Conservation (phyloP, 257 asterid species). For the Rhazya stricta region DNA sequence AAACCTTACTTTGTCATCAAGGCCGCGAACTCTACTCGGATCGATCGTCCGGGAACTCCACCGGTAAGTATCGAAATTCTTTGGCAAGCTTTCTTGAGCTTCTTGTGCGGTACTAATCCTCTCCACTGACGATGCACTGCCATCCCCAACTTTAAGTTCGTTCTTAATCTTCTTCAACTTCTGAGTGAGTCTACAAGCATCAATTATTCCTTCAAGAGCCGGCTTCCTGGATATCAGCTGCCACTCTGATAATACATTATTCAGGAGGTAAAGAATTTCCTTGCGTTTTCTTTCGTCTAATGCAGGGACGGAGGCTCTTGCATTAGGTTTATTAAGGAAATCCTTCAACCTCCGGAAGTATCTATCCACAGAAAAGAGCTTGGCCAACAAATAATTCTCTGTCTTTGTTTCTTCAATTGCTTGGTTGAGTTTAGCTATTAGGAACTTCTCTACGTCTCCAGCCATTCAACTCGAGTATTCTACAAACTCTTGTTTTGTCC, state of each 20-base stretch:
- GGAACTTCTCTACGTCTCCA: conserved; percentile 20
- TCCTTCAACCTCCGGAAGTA: conserved; percentile 15
- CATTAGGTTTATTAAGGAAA: not conserved
- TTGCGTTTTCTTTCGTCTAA: conserved; percentile 7
- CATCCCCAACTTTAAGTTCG: conserved; percentile 17
- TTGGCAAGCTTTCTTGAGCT: not conserved
- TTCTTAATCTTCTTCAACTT: conserved; percentile 19
- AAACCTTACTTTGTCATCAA: conserved; percentile 28
- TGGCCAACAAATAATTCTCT: not conserved
- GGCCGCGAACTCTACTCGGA: conserved; percentile 22
- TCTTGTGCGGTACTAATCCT: not conserved
- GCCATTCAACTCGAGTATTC: conserved; percentile 14
- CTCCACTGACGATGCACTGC: not conserved
- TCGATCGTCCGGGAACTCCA: conserved; percentile 31
- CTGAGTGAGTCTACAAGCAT: conserved; percentile 4
- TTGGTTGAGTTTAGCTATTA: conserved; percentile 13
- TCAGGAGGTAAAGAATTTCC: conserved; percentile 36
- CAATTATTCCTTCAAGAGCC: conserved; percentile 1
- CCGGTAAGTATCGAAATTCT: conserved; percentile 19
- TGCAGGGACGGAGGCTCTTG: not conserved
- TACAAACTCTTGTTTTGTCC: not conserved
- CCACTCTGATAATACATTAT: conserved; percentile 35
- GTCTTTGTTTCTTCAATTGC: conserved; percentile 13
- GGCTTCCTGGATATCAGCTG: conserved; percentile 12
- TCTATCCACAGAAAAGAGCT: conserved; percentile 7